These are phyloP conservation scores for Puccinia brachypodii DNA, from an alignment of 1,284 basidiomycete genomes.

Conservation along the genomic window DNA sequence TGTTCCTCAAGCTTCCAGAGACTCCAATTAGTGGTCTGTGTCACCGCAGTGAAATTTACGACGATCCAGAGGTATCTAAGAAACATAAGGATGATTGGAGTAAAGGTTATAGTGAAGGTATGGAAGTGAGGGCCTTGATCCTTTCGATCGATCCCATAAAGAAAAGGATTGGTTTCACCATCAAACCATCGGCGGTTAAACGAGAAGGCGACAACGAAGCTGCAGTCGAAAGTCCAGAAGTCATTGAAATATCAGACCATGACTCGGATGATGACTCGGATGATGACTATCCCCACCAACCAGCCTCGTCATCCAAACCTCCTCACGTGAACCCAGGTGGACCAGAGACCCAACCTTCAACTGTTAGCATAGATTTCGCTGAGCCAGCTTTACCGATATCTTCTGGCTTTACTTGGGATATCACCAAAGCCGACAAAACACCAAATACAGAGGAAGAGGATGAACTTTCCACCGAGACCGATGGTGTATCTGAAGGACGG, in stretches of 20 bases:
- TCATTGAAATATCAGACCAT: conserved; percentile 4
- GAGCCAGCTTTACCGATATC: conserved; percentile 28
- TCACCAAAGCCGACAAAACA: neutral
- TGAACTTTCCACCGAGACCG: neutral
- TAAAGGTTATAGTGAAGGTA: conserved; percentile 79
- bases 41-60: conserved; percentile 79
- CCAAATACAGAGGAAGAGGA: neutral
- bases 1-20: conserved; percentile 83
- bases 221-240: neutral
- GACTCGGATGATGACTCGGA: conserved; percentile 5
- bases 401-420: conserved; percentile 19
- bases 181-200: conserved; percentile 66
- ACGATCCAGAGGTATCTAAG: conserved; percentile 65
- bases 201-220: neutral
- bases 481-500: neutral
- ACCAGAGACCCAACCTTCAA: neutral
- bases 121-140: conserved; percentile 78
- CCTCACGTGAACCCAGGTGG: neutral
- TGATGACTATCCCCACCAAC: neutral
- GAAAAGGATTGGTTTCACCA: conserved; percentile 76
- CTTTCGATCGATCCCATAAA: conserved; percentile 71
- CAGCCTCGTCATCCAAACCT: neutral
- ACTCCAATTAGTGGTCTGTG: conserved; percentile 85
- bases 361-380: conserved; percentile 23
- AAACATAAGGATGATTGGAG: conserved; percentile 63